Conservation (phyloP, 2,329 filamentous ascomycete species). For the Zopfia rhizophila region DNA sequence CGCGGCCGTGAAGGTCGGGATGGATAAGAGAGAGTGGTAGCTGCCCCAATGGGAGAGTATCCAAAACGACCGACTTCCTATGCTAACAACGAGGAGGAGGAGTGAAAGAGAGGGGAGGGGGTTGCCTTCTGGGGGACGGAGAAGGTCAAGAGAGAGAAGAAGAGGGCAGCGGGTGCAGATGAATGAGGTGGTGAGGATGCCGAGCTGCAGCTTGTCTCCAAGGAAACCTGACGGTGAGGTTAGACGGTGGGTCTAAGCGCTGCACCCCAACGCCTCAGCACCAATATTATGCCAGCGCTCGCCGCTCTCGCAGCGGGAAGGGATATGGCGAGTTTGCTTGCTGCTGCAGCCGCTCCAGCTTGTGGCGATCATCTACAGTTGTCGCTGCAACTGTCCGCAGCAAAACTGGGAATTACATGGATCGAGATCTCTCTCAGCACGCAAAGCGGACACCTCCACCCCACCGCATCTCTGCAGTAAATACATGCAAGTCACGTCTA, state of each 20-base stretch:
- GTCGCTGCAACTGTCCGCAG: conserved; percentile 3
- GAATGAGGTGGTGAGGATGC: conserved; percentile 51
- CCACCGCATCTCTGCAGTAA: neutral
- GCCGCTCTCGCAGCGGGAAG: conserved; percentile 35
- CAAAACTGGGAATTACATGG: neutral
- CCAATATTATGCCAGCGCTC: conserved; percentile 36
- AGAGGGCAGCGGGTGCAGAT: conserved; percentile 36
- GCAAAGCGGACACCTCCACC: conserved; percentile 12
- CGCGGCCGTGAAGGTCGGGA: conserved; percentile 30
- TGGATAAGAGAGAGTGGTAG: conserved; percentile 35
- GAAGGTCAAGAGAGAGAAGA: conserved; percentile 48
- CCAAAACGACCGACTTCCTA: conserved; percentile 41
- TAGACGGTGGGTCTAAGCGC: conserved; percentile 41
- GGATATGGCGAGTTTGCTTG: neutral
- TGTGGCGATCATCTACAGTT: conserved; percentile 4
- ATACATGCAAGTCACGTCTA: conserved; percentile 10
- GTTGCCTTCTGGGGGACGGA: conserved; percentile 51
- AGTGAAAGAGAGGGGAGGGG: conserved; percentile 26
- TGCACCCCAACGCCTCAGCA: conserved; percentile 36
- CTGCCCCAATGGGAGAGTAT: conserved; percentile 30
- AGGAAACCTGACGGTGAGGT: conserved; percentile 34
- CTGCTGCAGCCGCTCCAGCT: conserved; percentile 27
- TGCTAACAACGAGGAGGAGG: conserved; percentile 31
- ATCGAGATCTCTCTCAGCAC: conserved; percentile 30
- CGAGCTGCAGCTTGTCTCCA: conserved; percentile 36